Percentiles rank a stretch among this genome's conserved stretches.
Evolutionary conservation across 768 basidiomycete genomes (phyloP).

Genomic region (Suillus clintonianus): DNA sequence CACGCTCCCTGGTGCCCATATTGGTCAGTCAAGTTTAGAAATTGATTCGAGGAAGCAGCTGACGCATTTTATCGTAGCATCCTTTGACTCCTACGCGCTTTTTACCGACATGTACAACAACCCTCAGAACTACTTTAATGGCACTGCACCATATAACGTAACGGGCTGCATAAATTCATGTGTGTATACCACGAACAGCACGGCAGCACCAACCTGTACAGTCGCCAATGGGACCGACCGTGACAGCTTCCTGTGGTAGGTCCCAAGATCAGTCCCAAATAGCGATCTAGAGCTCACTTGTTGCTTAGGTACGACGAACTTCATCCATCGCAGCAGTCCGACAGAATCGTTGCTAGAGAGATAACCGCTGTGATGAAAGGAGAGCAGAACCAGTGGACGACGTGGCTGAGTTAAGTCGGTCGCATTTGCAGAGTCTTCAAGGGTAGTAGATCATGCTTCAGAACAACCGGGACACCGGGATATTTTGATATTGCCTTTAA

Average conservation of each 20-base stretch:
- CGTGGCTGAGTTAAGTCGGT: slow-evolving; percentile 46
- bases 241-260: slow-evolving; percentile 66
- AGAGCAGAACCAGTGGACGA: slow-evolving; percentile 45
- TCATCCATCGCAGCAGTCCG: slow-evolving; percentile 61
- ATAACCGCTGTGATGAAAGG: slow-evolving; percentile 50
- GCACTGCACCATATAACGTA: slow-evolving; percentile 61
- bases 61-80: slow-evolving; percentile 34
- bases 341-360: slow-evolving; percentile 53
- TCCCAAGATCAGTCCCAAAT: neutral
- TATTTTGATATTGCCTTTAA: neutral
- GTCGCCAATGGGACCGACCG: slow-evolving; percentile 37
- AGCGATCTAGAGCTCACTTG: neutral
- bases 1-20: slow-evolving; percentile 51
- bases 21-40: slow-evolving; percentile 43
- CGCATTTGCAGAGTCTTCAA: neutral
- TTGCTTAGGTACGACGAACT: slow-evolving; percentile 45
- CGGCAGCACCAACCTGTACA: slow-evolving; percentile 35
- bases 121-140: slow-evolving; percentile 59
- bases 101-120: slow-evolving; percentile 59
- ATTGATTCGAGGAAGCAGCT: neutral
- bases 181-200: slow-evolving; percentile 32
- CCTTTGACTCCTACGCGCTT: slow-evolving; percentile 63
- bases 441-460: neutral
- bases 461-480: neutral
- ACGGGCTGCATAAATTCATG: slow-evolving; percentile 54